phyloP scores from a whole-genome alignment of 2,329 filamentous ascomycete species.

The Calonectria naviculata region DNA sequence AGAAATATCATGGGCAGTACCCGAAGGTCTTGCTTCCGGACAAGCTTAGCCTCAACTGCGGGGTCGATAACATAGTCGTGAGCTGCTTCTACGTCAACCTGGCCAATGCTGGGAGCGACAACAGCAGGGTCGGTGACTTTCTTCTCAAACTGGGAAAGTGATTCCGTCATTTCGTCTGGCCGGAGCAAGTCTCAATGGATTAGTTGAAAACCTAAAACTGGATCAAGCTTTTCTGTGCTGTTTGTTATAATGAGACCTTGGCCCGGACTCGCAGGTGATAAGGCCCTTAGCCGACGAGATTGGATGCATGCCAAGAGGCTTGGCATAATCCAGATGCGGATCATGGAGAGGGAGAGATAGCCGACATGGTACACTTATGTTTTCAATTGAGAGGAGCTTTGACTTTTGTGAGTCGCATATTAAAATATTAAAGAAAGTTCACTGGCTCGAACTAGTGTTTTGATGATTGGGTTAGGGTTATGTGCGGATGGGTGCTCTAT shows the following conservation, averaged over 20 bases:
- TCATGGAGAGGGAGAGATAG: not conserved
- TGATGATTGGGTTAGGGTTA: too few relatives aligned
- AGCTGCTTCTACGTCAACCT: conserved; percentile 29
- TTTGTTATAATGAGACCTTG: not conserved
- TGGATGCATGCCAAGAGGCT: not conserved
- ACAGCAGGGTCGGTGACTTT: not conserved
- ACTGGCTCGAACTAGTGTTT: too few relatives aligned
- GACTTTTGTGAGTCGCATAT: not conserved
- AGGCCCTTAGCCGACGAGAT: not conserved
- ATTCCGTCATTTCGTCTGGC: not conserved
- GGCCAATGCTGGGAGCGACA: conserved; percentile 35
- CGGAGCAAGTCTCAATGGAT: not conserved
- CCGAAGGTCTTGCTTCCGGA: conserved; percentile 4
- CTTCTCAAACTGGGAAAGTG: not conserved
- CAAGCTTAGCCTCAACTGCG: not conserved
- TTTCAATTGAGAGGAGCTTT: not conserved
- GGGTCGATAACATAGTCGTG: conserved; percentile 22
- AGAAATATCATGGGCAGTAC: not conserved
- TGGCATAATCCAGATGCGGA: not conserved
- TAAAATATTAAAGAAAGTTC: too few relatives aligned
- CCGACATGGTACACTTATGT: not conserved
- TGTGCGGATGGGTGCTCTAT: too few relatives aligned
- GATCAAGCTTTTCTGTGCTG: not conserved
- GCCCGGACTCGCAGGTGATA: not conserved
- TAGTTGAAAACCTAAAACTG: not conserved